Conservation (phyloP, 2,329 filamentous ascomycete species). For the Truncatella angustata region DNA sequence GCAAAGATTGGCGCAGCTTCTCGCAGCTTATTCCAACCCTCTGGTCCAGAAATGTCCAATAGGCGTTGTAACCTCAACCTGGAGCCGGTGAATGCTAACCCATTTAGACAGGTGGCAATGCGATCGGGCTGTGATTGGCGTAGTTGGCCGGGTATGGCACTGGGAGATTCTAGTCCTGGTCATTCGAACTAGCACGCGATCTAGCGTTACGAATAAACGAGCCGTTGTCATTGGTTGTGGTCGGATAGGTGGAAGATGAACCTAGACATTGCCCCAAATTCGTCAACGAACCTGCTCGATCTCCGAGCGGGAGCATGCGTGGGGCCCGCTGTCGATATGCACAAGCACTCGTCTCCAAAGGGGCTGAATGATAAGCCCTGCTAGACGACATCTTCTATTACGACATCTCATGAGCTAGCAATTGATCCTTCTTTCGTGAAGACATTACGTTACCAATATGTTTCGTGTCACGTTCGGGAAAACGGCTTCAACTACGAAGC, state of each 20-base stretch:
- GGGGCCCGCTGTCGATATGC: background rate
- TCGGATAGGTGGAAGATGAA: slow-evolving; percentile 1
- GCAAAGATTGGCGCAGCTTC: background rate
- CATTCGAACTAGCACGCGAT: slow-evolving; percentile 2
- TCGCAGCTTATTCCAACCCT: background rate
- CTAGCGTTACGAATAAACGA: background rate
- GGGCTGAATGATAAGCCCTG: background rate
- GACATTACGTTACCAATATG: background rate
- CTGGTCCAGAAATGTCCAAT: too few species aligned
- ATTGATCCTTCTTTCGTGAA: background rate
- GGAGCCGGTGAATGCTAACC: background rate
- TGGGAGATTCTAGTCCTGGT: background rate
- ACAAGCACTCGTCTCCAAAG: background rate
- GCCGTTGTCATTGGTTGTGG: background rate
- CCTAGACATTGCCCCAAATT: too few species aligned
- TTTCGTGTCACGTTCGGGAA: background rate
- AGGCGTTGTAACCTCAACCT: background rate
- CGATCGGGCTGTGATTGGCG: background rate
- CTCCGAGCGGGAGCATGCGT: too few species aligned
- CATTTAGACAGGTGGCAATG: background rate
- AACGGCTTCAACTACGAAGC: too few species aligned
- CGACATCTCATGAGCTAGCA: background rate
- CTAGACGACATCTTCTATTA: background rate
- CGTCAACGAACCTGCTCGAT: too few species aligned
- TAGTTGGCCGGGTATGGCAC: background rate